Conservation (phyloP, 441 rosid species). For the Populus hybrid region DNA sequence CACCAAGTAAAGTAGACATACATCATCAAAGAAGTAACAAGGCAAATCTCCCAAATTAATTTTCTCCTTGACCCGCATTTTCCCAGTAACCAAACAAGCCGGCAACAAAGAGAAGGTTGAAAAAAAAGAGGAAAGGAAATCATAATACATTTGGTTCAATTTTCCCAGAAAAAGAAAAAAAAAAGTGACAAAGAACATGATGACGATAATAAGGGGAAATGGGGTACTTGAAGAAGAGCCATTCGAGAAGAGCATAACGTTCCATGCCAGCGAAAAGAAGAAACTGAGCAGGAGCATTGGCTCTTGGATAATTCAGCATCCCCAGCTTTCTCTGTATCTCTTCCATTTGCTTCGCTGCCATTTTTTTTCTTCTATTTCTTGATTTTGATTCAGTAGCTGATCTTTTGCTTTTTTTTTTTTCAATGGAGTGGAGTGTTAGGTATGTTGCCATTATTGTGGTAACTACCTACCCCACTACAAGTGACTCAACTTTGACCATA, state of each 20-base stretch:
- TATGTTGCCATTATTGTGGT: too few species aligned
- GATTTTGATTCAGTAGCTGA: background rate
- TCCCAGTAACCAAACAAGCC: too few species aligned
- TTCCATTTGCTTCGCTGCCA: conserved; percentile 96
- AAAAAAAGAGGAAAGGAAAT: too few species aligned
- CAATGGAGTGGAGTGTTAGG: too few species aligned
- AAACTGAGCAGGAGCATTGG: conserved; percentile 91
- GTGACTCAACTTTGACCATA: too few species aligned
- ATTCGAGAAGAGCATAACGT: conserved; percentile 92
- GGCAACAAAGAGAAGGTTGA: too few species aligned
- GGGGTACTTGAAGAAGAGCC: conserved; percentile 84
- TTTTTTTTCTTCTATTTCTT: conserved; percentile 14
- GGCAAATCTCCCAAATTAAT: too few species aligned
- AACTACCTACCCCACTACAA: too few species aligned
- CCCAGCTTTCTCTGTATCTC: conserved; percentile 76
- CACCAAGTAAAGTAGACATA: background rate
- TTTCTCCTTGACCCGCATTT: too few species aligned
- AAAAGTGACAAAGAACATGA: background rate
- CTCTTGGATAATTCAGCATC: conserved; percentile 62
- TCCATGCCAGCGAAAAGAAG: conserved; percentile 99
- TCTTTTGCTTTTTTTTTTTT: too few species aligned
- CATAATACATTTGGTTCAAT: background rate
- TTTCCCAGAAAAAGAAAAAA: background rate
- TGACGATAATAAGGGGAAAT: background rate
- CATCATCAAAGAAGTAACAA: too few species aligned